Percentiles rank a stretch among this genome's conserved stretches.
Evolutionary conservation across 2,329 filamentous ascomycete species (phyloP).

Genomic region (Balansia obtecta): DNA sequence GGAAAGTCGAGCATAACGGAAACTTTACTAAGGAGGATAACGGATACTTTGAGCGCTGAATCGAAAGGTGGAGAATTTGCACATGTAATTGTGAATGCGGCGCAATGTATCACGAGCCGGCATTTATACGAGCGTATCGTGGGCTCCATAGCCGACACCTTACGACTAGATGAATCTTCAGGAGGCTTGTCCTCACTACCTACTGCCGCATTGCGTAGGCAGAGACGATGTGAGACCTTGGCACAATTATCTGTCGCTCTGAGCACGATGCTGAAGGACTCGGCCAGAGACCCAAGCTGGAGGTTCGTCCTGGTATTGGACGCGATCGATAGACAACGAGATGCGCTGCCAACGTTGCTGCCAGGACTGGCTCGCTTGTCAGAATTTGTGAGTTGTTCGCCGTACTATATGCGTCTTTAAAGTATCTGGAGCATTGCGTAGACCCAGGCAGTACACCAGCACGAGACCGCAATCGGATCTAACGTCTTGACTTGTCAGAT

Average conservation of each 20-base stretch:
- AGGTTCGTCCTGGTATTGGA: constrained; percentile 80
- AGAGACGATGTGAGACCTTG: constrained; percentile 62
- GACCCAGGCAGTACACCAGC: too few species aligned
- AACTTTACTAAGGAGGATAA: constrained; percentile 25
- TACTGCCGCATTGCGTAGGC: neutral
- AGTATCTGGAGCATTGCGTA: too few species aligned
- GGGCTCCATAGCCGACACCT: constrained; percentile 41
- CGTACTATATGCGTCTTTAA: too few species aligned
- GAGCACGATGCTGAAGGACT: constrained; percentile 45
- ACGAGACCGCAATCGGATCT: neutral
- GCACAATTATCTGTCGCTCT: constrained; percentile 66
- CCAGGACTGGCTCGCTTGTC: constrained; percentile 71
- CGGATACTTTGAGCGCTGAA: constrained; percentile 9
- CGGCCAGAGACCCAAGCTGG: constrained; percentile 22
- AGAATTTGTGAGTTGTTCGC: constrained; percentile 50
- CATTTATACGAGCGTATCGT: constrained; percentile 66
- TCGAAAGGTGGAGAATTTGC: constrained; percentile 24
- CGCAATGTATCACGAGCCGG: constrained; percentile 66
- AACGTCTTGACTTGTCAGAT: constrained; percentile 39
- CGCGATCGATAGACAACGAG: constrained; percentile 72
- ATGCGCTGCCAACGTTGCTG: constrained; percentile 65
- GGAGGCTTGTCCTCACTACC: neutral
- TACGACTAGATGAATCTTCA: constrained; percentile 26
- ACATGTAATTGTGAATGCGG: constrained; percentile 53
- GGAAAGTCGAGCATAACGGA: constrained; percentile 67